phyloP scores from a whole-genome alignment of 2,329 filamentous ascomycete species.

The Fusarium sarcochroum region DNA sequence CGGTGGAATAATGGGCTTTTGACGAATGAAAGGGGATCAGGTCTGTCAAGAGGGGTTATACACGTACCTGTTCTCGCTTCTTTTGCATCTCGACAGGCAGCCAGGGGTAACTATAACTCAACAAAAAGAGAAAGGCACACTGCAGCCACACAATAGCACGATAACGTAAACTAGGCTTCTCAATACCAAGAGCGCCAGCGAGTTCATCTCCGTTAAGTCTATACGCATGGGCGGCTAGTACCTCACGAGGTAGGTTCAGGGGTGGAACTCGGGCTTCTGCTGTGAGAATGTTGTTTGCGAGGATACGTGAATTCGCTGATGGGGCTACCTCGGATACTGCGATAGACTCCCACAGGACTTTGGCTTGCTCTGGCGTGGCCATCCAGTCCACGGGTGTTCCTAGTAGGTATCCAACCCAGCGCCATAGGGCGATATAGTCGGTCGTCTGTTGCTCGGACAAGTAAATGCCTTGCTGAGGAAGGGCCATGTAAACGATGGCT shows the following conservation, averaged over 20 bases:
- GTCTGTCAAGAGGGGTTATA: not conserved
- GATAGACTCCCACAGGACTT: slow-evolving; percentile 76
- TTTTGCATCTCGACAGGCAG: slow-evolving; percentile 56
- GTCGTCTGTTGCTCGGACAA: slow-evolving; percentile 71
- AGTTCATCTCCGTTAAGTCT: slow-evolving; percentile 79
- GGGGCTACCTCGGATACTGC: slow-evolving; percentile 77
- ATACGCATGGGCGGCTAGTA: slow-evolving; percentile 76
- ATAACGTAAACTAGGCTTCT: slow-evolving; percentile 70
- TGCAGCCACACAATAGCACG: slow-evolving; percentile 73
- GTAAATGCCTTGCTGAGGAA: slow-evolving; percentile 81
- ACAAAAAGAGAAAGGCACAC: slow-evolving; percentile 73
- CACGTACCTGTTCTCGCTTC: slow-evolving; percentile 50
- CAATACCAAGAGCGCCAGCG: slow-evolving; percentile 70
- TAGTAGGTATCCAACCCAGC: slow-evolving; percentile 79
- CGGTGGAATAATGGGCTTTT: too few species aligned
- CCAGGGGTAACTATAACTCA: slow-evolving; percentile 62
- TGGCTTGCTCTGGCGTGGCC: slow-evolving; percentile 67
- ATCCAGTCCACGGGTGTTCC: slow-evolving; percentile 77
- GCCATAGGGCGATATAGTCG: slow-evolving; percentile 83
- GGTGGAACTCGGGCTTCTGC: slow-evolving; percentile 77
- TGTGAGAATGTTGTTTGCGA: slow-evolving; percentile 83
- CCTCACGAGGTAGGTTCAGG: slow-evolving; percentile 73
- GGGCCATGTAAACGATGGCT: slow-evolving; percentile 75
- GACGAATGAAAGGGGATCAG: slow-evolving; percentile 3
- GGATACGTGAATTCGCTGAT: slow-evolving; percentile 70